Evolutionary conservation across 805 yeast genomes (phyloP), one percentile per base, ranked within the genome.

Genomic region (Starmerella geochares): DNA sequence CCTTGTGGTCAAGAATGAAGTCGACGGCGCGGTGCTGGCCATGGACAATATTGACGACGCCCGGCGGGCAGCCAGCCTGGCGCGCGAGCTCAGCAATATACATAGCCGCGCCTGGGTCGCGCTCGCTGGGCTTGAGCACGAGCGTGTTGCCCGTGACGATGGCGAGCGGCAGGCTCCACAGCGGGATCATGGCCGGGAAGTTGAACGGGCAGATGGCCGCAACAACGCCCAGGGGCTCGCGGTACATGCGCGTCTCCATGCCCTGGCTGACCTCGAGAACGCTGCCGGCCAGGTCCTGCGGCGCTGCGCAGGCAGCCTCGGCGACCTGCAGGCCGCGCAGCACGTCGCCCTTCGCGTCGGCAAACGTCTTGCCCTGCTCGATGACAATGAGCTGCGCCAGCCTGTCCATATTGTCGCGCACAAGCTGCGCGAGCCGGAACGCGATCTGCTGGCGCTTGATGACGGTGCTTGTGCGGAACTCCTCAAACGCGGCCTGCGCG

Each of bases 141-240:
- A 81, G 74, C 36, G 86, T 78, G 71, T 82, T 83, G 55, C 90
- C 90, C 20, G 86, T 80, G 43, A 75, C 82, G 51, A 80, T 70
- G 13, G 76, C 68, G 55, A 79, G 70, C 7, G 84, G 84, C 49
- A 79, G 67, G 24, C 80, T 72, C 84, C 84, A 79, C 58, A 79
- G 70, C 9, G 82, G 82, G 58, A 83, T 84, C 90, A 82, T 82
- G 39, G 86, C 88, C 23, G 90, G 90, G 77, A 82, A 82, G 69
- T 82, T 82, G 71, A 82, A 82, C 19, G 90, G 90, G 56, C 83
- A 78, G 60, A 82, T 83, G 21, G 87, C 82, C 14, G 81, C 86
- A 52, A 82, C 76, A 7, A 82, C 84, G 28, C 90, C 90, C 53
- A 81, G 69, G 39, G 86, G 86, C 54, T 65, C 69, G 58, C 87